These are phyloP conservation scores for Kodamaea ohmeri DNA, from an alignment of 1,139 yeast species.

Conservation along the genomic window DNA sequence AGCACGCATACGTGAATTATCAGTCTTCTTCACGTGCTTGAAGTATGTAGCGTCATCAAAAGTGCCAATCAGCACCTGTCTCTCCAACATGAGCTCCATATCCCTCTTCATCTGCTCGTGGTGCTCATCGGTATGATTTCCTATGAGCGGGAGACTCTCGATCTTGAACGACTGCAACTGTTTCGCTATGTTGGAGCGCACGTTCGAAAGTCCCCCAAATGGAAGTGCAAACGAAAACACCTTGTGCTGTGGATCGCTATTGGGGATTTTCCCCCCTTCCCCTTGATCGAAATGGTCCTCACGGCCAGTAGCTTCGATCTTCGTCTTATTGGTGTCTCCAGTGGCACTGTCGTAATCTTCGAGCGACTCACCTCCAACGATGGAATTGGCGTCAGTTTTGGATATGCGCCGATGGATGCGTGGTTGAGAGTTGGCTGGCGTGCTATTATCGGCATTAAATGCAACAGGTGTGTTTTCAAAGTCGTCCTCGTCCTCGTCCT, in stretches of 20 bases:
- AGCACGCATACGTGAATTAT: conserved; percentile 67
- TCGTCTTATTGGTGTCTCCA: background rate
- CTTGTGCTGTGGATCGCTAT: conserved; percentile 16
- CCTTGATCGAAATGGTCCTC: no score
- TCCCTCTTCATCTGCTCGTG: conserved; percentile 27
- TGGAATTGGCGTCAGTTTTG: conserved; percentile 35
- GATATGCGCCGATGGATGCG: conserved; percentile 17
- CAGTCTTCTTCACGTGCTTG: conserved; percentile 54
- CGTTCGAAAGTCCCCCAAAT: conserved; percentile 32
- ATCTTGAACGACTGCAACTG: conserved; percentile 21
- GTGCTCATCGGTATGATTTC: conserved; percentile 11
- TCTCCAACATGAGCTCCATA: conserved; percentile 45
- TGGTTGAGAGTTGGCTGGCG: background rate
- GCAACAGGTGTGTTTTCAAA: conserved; percentile 4
- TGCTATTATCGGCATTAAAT: background rate
- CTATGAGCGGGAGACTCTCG: conserved; percentile 19
- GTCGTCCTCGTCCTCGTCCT: conserved; percentile 12
- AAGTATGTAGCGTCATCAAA: conserved; percentile 63
- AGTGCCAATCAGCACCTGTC: conserved; percentile 60
- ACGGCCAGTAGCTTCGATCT: no score
- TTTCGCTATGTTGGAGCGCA: conserved; percentile 25
- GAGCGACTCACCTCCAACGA: conserved; percentile 39
- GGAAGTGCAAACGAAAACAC: conserved; percentile 44
- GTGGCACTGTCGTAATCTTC: conserved; percentile 13
- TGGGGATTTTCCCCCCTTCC: no score